Percentiles rank a stretch among this genome's conserved stretches.
These are phyloP conservation scores for Exophiala sp. DNA, from an alignment of 2,329 filamentous ascomycete species.

Conservation along the genomic window DNA sequence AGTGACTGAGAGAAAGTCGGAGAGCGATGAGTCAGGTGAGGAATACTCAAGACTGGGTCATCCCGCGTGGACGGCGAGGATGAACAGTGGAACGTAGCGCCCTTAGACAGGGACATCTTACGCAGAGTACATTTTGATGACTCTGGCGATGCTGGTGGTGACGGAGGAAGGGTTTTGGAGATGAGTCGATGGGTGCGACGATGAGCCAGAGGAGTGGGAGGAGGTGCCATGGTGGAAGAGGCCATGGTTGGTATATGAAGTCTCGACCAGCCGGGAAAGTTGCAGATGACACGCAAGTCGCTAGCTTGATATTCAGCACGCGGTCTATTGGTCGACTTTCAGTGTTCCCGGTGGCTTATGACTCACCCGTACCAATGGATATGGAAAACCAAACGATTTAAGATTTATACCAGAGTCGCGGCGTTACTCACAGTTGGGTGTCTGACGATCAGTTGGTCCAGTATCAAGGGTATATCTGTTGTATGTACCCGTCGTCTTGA, in stretches of 20 bases:
- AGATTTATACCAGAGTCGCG: slow-evolving; percentile 11
- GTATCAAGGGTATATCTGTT: background rate
- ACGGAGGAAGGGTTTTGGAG: slow-evolving; percentile 22
- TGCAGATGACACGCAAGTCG: slow-evolving; percentile 24
- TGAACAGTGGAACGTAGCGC: slow-evolving; percentile 59
- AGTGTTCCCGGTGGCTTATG: slow-evolving; percentile 18
- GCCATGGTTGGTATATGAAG: slow-evolving; percentile 25
- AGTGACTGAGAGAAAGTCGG: slow-evolving; percentile 51
- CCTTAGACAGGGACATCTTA: slow-evolving; percentile 63
- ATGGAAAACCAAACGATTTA: slow-evolving; percentile 13
- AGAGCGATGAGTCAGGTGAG: slow-evolving; percentile 59
- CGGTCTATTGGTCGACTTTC: slow-evolving; percentile 20
- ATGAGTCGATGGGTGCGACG: slow-evolving; percentile 27
- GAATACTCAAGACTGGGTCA: slow-evolving; percentile 43
- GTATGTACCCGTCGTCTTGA: background rate
- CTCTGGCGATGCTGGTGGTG: slow-evolving; percentile 25
- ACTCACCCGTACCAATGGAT: slow-evolving; percentile 22
- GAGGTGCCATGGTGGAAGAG: slow-evolving; percentile 24
- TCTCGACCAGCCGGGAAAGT: slow-evolving; percentile 14
- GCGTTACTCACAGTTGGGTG: slow-evolving; percentile 19
- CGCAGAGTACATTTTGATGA: slow-evolving; percentile 29
- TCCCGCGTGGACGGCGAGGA: slow-evolving; percentile 40
- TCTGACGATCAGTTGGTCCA: background rate
- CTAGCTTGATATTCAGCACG: slow-evolving; percentile 21
- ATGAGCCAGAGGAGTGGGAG: slow-evolving; percentile 29